Evolutionary conservation across 2,329 filamentous ascomycete species (phyloP).

Genomic region (Amauroascus niger): DNA sequence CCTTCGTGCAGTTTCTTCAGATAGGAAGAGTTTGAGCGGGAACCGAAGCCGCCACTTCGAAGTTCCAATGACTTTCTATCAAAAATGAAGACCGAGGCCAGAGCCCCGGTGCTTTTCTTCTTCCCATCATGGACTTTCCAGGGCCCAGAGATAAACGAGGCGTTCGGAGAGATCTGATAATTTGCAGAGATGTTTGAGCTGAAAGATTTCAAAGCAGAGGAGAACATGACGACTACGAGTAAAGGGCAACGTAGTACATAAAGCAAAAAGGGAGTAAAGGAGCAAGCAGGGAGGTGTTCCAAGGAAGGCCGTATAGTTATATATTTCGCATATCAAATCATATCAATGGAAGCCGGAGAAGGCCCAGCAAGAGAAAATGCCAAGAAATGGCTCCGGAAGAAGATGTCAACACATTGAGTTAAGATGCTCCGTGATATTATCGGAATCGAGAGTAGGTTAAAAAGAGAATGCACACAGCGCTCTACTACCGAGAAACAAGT

Average conservation of each 20-base stretch:
- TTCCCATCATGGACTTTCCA: constrained; percentile 98
- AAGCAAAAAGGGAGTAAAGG: background rate
- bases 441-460: too few relatives aligned
- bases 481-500: too few relatives aligned
- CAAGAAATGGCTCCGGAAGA: background rate
- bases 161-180: constrained; percentile 68
- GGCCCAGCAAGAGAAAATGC: background rate
- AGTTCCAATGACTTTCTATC: constrained; percentile 77
- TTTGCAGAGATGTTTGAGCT: constrained; percentile 86
- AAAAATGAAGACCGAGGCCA: constrained; percentile 88
- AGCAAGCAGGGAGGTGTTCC: too few relatives aligned
- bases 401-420: background rate
- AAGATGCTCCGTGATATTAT: too few relatives aligned
- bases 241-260: background rate
- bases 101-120: constrained; percentile 85
- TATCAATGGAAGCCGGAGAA: background rate
- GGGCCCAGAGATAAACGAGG: constrained; percentile 72
- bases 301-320: background rate
- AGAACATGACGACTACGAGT: constrained; percentile 62
- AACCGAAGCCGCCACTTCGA: constrained; percentile 51
- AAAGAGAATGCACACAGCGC: too few relatives aligned
- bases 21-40: constrained; percentile 53
- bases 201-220: constrained; percentile 86
- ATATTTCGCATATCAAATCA: background rate
- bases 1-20: constrained; percentile 79